Base-by-base conservation (phyloP, 345 rosid genomes). In the Passiflora organensis region DNA sequence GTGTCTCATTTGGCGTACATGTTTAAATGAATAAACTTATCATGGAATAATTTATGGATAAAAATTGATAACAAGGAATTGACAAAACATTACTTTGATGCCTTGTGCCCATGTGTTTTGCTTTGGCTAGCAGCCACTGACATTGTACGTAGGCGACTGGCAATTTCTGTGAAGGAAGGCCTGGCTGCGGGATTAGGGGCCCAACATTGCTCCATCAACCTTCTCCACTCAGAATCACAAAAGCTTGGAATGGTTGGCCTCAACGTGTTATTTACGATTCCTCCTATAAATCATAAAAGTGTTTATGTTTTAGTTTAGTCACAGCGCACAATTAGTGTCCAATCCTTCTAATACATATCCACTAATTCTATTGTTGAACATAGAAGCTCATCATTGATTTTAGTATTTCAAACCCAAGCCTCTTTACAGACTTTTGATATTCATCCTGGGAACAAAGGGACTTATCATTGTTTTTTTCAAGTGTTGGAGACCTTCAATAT, bases 171-270 rank as follows among this genome's bases (percentile, higher is more conserved):
- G 72, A 86, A 86, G 34, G 83, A 71, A 41, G 91, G 95, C 72
- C 95, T 72, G 25, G 62, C 77, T 47, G 63, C 64, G 46, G 95
- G 91, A 63, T 82, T 78, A 18, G 95, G 95, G 3, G 95, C 81
- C 91, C 95, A 86, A 48, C 91, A 86, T 63, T 80, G 75, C 59
- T 86, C 91, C 91, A 86, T 86, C 56, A 86, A 48, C 34, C 57
- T 67, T 70, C 73, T 76, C 91, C 91, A 86, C 55, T 86, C 95
- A 18, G 79, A 49, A 43, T 86, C 95, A 38, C 95, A 86, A 47
- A 37, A 58, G 63, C 63, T 68, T n/a, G 88, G 95, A 55, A 86
- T 76, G 20, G 83, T 64, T 19, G 95, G 95, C 64, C 95, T 86
- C 70, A 86, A 62, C 0, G 88, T 78, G 72, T 86, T 86, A 52